phyloP scores from a whole-genome alignment of 192 early-diverging fungal genomes.

The Glomus cerebriforme region DNA sequence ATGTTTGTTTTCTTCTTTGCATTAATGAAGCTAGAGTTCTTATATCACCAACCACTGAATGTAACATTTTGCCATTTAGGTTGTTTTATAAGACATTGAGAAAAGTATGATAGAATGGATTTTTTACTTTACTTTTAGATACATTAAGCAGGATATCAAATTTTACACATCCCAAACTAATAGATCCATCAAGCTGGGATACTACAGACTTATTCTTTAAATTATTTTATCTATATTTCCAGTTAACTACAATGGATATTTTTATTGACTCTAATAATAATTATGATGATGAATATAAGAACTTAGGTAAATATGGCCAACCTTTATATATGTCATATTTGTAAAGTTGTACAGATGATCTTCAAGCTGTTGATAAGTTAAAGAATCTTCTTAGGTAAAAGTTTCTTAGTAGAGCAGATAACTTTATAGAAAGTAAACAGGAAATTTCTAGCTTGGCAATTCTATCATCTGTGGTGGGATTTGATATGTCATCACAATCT shows the following conservation, averaged over 20 bases:
- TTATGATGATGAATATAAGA: neutral
- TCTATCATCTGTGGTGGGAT: neutral
- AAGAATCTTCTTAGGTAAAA: neutral
- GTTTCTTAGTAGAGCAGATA: neutral
- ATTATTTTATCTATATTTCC: too few species aligned
- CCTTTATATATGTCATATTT: too few species aligned
- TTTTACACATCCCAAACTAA: neutral
- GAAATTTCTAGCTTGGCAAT: neutral
- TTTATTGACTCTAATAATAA: too few species aligned
- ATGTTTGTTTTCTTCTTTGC: neutral
- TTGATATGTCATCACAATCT: too few species aligned
- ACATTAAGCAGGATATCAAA: neutral
- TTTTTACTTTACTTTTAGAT: neutral
- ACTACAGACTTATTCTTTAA: neutral
- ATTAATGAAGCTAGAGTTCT: neutral
- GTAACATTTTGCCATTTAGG: neutral
- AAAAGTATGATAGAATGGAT: neutral
- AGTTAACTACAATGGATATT: too few species aligned
- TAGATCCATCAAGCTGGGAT: neutral
- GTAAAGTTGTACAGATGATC: too few species aligned
- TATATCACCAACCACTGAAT: neutral
- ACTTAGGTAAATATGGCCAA: too few species aligned
- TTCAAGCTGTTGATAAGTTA: neutral
- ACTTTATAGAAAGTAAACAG: neutral
- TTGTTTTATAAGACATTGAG: neutral